Conservation (phyloP, 1,284 basidiomycete genomes). For the Psilocybe mexicana region DNA sequence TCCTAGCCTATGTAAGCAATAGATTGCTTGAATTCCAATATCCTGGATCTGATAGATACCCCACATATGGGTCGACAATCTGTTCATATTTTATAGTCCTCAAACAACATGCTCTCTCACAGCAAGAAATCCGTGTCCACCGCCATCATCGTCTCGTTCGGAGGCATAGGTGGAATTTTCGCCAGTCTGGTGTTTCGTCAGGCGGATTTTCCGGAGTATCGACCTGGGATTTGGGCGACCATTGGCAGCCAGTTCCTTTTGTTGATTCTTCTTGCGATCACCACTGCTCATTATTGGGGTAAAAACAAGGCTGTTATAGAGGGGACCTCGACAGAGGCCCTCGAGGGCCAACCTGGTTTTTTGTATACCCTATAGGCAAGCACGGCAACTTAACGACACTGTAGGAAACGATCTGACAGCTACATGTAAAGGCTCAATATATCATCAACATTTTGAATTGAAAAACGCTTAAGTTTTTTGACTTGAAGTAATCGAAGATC, state of each 20-base stretch:
- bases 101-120: slow-evolving; percentile 48
- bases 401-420: background rate
- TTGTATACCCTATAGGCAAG: slow-evolving; percentile 36
- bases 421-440: too few relatives aligned
- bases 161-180: slow-evolving; percentile 44
- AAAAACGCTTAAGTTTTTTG: too few relatives aligned
- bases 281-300: slow-evolving; percentile 33
- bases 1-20: slow-evolving; percentile 46
- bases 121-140: slow-evolving; percentile 47
- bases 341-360: slow-evolving; percentile 36
- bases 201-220: slow-evolving; percentile 38
- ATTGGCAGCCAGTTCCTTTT: slow-evolving; percentile 41
- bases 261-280: slow-evolving; percentile 37
- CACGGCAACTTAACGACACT: background rate
- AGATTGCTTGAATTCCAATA: slow-evolving; percentile 1
- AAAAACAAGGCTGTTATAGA: slow-evolving; percentile 31
- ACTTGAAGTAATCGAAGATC: too few relatives aligned
- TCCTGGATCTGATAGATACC: slow-evolving; percentile 10
- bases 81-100: slow-evolving; percentile 30
- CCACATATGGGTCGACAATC: slow-evolving; percentile 2
- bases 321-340: slow-evolving; percentile 21
- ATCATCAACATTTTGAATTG: too few relatives aligned
- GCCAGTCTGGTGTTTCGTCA: slow-evolving; percentile 44
- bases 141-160: slow-evolving; percentile 43
- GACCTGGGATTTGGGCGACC: slow-evolving; percentile 42